These are phyloP conservation scores for Komagataella mondaviorum DNA, from an alignment of 805 yeast species.

Conservation along the genomic window DNA sequence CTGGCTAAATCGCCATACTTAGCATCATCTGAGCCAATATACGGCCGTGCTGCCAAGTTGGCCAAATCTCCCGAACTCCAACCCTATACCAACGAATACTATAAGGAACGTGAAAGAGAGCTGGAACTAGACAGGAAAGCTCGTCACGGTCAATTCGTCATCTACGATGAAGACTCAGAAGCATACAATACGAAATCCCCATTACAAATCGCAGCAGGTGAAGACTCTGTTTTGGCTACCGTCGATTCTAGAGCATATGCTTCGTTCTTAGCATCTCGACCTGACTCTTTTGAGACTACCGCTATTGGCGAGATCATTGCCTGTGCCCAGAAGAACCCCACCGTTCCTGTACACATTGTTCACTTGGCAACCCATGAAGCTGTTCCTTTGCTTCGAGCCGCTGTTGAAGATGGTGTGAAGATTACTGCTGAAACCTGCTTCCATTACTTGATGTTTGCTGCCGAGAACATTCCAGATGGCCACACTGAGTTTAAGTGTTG, in stretches of 20 bases:
- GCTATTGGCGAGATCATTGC: conserved; percentile 66
- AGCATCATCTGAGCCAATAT: conserved; percentile 46
- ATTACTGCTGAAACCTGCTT: conserved; percentile 88
- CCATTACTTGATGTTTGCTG: conserved; percentile 70
- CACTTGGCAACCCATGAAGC: conserved; percentile 84
- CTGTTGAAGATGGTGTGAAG: conserved; percentile 44
- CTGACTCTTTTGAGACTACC: conserved; percentile 76
- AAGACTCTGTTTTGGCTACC: conserved; percentile 23
- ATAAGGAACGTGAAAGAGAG: background rate
- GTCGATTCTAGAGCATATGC: conserved; percentile 54
- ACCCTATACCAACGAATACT: conserved; percentile 1
- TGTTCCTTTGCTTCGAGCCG: conserved; percentile 55
- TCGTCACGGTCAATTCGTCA: background rate
- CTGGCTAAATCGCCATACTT: conserved; percentile 41
- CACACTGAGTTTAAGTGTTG: conserved; percentile 86
- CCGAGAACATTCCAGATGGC: conserved; percentile 67
- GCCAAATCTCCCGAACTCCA: conserved; percentile 18
- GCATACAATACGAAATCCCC: conserved; percentile 21
- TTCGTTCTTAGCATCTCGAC: conserved; percentile 73
- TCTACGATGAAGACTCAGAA: background rate
- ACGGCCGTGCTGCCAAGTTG: conserved; percentile 28
- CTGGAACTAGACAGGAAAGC: background rate
- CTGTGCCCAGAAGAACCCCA: conserved; percentile 43
- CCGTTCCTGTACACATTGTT: conserved; percentile 71
- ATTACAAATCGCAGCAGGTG: conserved; percentile 26